Evolutionary conservation across 2,329 filamentous ascomycete species (phyloP).

Genomic region (Chaetothyriales sp.): DNA sequence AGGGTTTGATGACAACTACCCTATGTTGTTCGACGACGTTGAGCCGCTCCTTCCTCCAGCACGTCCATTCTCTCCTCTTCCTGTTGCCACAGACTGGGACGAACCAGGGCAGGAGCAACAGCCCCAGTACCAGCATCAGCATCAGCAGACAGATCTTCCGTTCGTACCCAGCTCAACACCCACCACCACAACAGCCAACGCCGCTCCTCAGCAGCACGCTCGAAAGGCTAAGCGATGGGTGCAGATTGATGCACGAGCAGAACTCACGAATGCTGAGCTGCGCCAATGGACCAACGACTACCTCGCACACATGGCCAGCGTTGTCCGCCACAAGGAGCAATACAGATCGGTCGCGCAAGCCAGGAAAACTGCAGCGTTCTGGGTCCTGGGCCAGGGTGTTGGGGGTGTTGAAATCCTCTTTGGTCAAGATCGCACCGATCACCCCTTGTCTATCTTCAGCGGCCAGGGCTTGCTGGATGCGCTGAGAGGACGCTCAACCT

Average conservation of each 20-base stretch:
- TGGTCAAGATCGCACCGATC: constrained; percentile 25
- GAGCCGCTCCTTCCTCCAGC: constrained; percentile 19
- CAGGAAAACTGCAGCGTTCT: constrained; percentile 48
- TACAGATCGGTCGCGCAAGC: constrained; percentile 32
- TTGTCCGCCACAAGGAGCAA: constrained; percentile 29
- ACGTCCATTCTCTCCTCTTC: constrained; percentile 9
- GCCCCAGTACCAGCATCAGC: too few relatives aligned
- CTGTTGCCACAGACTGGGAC: not conserved
- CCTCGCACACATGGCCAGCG: constrained; percentile 42
- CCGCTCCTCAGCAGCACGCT: constrained; percentile 21
- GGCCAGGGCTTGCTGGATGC: constrained; percentile 39
- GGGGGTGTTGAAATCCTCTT: constrained; percentile 37
- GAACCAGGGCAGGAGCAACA: not conserved
- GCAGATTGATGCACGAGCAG: constrained; percentile 33
- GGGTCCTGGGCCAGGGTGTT: constrained; percentile 43
- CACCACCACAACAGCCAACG: constrained; percentile 2
- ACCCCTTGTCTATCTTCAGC: constrained; percentile 44
- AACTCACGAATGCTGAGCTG: constrained; percentile 42
- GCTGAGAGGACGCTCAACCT: constrained; percentile 24
- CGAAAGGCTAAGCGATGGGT: constrained; percentile 29
- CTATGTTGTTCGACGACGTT: constrained; percentile 19
- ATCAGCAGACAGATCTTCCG: not conserved
- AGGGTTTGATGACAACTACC: constrained; percentile 17
- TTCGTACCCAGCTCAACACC: not conserved
- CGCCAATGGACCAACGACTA: constrained; percentile 45